Evolutionary conservation across 2,329 filamentous ascomycete genomes (phyloP).

Genomic region (Talaromyces verruculosus): DNA sequence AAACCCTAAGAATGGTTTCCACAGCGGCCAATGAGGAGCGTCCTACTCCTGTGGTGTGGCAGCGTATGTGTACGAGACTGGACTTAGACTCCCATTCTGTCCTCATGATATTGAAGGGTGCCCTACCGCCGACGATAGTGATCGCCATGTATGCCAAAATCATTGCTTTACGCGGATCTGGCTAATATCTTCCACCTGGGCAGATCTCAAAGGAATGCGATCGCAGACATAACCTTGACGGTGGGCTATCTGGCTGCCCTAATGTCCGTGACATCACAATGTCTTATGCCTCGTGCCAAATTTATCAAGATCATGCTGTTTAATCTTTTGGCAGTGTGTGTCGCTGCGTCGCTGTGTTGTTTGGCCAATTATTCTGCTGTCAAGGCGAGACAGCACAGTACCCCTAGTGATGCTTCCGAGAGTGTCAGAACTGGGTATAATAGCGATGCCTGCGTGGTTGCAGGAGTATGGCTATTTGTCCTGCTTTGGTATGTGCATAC

Average conservation of each 20-base stretch:
- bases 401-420: background rate
- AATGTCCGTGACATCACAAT: slow-evolving; percentile 62
- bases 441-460: background rate
- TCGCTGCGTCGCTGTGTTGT: background rate
- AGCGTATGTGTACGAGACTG: background rate
- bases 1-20: background rate
- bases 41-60: background rate
- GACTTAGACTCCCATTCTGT: background rate
- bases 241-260: slow-evolving; percentile 52
- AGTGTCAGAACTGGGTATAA: background rate
- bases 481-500: background rate
- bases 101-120: background rate
- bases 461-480: background rate
- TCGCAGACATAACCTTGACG: background rate
- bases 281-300: slow-evolving; percentile 61
- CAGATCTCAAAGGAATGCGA: background rate
- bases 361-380: background rate
- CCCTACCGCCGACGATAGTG: background rate
- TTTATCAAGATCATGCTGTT: slow-evolving; percentile 7
- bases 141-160: background rate
- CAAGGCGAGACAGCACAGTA: background rate
- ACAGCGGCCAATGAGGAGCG: background rate
- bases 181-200: background rate
- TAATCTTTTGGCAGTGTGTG: slow-evolving; percentile 2
- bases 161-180: background rate